Conservation (phyloP, 768 basidiomycete species). For the Lentinula sp. region DNA sequence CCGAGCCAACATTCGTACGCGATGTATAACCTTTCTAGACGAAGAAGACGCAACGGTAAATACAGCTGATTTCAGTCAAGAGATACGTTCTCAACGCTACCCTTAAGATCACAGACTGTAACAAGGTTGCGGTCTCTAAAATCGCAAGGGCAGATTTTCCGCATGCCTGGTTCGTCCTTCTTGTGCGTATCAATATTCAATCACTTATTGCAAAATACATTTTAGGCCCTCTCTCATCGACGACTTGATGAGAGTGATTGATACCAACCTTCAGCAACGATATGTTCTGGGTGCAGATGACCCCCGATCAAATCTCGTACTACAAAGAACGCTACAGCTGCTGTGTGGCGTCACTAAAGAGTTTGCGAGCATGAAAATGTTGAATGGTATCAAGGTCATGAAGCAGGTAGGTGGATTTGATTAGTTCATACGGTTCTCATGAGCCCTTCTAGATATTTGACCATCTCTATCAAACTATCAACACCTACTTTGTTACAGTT, state of each 20-base stretch:
- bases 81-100: neutral
- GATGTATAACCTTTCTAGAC: slow-evolving; percentile 62
- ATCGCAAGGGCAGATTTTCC: slow-evolving; percentile 79
- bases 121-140: slow-evolving; percentile 68
- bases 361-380: slow-evolving; percentile 64
- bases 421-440: neutral
- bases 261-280: slow-evolving; percentile 44
- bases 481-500: slow-evolving; percentile 44
- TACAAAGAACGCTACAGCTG: slow-evolving; percentile 59
- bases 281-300: slow-evolving; percentile 36
- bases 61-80: neutral
- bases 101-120: slow-evolving; percentile 71
- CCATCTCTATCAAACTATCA: slow-evolving; percentile 48
- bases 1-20: slow-evolving; percentile 53
- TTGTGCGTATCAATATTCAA: neutral
- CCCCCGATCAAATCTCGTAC: slow-evolving; percentile 35
- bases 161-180: slow-evolving; percentile 48
- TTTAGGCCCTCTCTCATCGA: slow-evolving; percentile 56
- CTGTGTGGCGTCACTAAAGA: slow-evolving; percentile 68
- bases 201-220: neutral
- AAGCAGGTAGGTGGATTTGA: slow-evolving; percentile 13
- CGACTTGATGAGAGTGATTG: slow-evolving; percentile 49
- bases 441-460: slow-evolving; percentile 39
- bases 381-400: slow-evolving; percentile 61
- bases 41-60: slow-evolving; percentile 73